A percentile compares a stretch with the other conserved stretches of the same genome.
These are phyloP conservation scores for Sporothrix sp. DNA, from an alignment of 2,329 filamentous ascomycete genomes.

Conservation along the genomic window DNA sequence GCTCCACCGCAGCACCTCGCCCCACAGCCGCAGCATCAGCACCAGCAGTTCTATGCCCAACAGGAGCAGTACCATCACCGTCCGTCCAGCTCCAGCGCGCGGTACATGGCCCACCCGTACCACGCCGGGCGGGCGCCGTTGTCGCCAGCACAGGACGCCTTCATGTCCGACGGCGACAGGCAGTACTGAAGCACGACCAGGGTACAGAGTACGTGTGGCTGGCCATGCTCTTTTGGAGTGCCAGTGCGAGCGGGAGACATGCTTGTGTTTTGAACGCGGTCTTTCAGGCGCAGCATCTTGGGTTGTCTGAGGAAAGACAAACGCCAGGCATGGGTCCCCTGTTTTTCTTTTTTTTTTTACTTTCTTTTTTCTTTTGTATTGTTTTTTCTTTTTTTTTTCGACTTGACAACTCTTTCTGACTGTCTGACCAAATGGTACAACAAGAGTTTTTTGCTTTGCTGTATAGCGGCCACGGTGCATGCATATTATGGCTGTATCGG, in stretches of 20 bases:
- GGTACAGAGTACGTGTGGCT: neutral
- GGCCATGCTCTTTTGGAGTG: too few species aligned
- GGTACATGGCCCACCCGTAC: neutral
- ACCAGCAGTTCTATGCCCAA: neutral
- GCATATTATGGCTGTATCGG: too few species aligned
- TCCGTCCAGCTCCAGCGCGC: neutral
- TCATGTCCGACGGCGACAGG: neutral
- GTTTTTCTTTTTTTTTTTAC: neutral
- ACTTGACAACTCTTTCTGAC: neutral
- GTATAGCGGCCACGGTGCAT: too few species aligned
- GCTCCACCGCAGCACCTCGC: neutral
- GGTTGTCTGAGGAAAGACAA: too few species aligned
- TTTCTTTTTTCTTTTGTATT: neutral
- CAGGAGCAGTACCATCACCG: neutral
- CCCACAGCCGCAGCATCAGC: neutral
- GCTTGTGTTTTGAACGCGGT: too few species aligned
- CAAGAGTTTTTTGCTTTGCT: neutral
- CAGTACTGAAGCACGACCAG: neutral
- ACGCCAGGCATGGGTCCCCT: too few species aligned
- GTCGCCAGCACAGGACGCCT: neutral
- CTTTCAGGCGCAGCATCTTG: too few species aligned
- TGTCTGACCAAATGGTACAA: too few species aligned
- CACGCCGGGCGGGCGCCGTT: slow-evolving; percentile 1
- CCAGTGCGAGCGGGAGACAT: too few species aligned
- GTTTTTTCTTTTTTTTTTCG: neutral